Evolutionary conservation across 2,329 filamentous ascomycete genomes (phyloP).

Genomic region (Cladosporium velox): DNA sequence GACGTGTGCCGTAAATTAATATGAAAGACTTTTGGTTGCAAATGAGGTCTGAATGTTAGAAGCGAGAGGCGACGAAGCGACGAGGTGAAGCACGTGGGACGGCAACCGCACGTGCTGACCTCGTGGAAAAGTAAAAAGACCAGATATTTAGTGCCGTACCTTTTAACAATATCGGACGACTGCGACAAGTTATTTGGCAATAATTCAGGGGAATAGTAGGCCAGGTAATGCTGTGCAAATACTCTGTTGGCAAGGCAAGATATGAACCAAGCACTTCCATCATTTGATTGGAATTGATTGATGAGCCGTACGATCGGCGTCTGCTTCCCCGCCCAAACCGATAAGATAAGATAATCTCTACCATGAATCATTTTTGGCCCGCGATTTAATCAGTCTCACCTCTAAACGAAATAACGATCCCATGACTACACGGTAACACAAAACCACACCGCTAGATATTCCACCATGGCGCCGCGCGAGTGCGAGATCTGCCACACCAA

Average conservation of each 20-base stretch:
- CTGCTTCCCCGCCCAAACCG: constrained; percentile 10
- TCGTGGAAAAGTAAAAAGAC: neutral
- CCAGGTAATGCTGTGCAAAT: neutral
- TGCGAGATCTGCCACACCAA: constrained; percentile 76
- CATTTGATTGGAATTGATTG: constrained; percentile 8
- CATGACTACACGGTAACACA: constrained; percentile 16
- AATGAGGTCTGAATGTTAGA: neutral
- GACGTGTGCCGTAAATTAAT: neutral
- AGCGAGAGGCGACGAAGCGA: neutral
- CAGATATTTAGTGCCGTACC: neutral
- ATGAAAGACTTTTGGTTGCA: neutral
- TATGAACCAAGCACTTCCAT: neutral
- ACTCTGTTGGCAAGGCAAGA: neutral
- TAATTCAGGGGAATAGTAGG: neutral
- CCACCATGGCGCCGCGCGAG: constrained; percentile 69
- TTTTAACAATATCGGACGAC: neutral
- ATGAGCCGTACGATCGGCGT: neutral
- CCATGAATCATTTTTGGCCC: constrained; percentile 18
- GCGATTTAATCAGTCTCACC: neutral
- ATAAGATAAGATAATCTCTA: constrained; percentile 2
- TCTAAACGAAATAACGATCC: neutral
- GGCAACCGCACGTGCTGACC: neutral
- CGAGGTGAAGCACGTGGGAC: neutral
- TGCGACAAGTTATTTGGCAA: neutral
- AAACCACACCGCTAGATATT: neutral